Evolutionary conservation across 1,284 basidiomycete species (phyloP), one percentile per base, ranked within the genome.

Genomic region (Cutaneotrichosporon dermatis): DNA sequence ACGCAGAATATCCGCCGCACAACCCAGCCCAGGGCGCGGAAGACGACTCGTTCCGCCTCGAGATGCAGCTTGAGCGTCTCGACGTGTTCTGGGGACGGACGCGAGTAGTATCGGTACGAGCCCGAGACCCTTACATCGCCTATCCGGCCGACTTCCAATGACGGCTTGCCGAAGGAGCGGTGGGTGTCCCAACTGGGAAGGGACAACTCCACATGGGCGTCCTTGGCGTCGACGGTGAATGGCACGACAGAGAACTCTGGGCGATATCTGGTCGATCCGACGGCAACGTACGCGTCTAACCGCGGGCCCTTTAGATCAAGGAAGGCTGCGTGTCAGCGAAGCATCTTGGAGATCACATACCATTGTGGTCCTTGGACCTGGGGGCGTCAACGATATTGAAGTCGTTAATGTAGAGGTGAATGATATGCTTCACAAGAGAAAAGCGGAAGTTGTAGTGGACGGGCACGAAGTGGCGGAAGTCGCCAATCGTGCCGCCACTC

Each of bases 361-460:
- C 86, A 74, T 96, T 96, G 64, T 89, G 87, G 15, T 91, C 87
- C 56, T 79, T 80, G 52, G 86, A 81, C 35, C 87, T 78, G 1
- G 92, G 91, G 63, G 88, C 88, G 79, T 94, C 91, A 59, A 97
- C 89, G 71, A 97, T 91, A 73, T 97, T 96, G 70, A 92, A 90
- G 74, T 97, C 93, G 71, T 96, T 97, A 61, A 89, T 85, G 71
- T 89, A 92, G n/a, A 90, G 75, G 67, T 89, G 87, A 54, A 94
- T 73, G 60, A 85, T 82, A 75, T 87, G 94, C 67, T 89, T 85
- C 71, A 86, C 81, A 59, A 95, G 74, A 54, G 86, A 82, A 39
- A 94, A 67, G 43, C 87, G 81, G 66, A 94, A 77, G 25, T 76
- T 76, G 75, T 96, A 97, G 13, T 85, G 75, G 74, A 84, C 90